Evolutionary conservation across 805 yeast species (phyloP), one percentile per base, ranked within the genome.

Genomic region (Nakazawaea molendinolei): DNA sequence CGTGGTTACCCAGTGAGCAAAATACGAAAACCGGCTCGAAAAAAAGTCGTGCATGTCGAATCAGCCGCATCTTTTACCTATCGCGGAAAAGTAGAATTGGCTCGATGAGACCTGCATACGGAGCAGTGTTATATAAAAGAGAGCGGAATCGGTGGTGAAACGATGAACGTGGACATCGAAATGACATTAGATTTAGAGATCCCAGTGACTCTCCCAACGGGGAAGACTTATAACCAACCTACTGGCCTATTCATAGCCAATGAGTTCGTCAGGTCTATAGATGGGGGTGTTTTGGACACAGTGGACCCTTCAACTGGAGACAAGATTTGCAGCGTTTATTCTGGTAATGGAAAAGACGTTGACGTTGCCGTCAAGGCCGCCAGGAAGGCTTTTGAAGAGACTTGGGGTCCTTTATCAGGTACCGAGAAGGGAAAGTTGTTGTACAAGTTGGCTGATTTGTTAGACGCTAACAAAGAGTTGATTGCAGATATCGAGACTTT

Each of bases 241-340:
- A 79, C 83, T 8, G 96, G 96, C 44, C 64, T 89, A 49, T 89
- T 85, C 69, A 86, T 89, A 58, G 81, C 86, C 67, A 85, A 85
- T 60, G 85, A 85, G 58, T 86, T 82, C 51, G 79, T 80, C 38
- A 50, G 63, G 33, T 69, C 84, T 6, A 58, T 61, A 23, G 71
- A 72, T 37, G 73, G 71, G 37, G 65, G 72, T 50, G 74, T 77
- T n/a, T 63, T 82, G 14, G 69, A 69, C 44, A 81, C 78, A 21
- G 56, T 63, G 36, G 67, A 74, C 44, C 82, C 84, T 2, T 63
- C 76, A 7, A 69, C 71, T 18, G 82, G 74, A 20, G 60, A 71
- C 41, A 64, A 58, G 23, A 69, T 72, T 41, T 62, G 75, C 17
- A 60, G 66, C 15, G 69, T 76, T 18, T 71, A 71, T 43, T 63